A percentile compares a stretch with the other conserved stretches of the same genome.
Evolutionary conservation across 148 eudicot genomes (phyloP).

Genomic region (Rhododendron ferrugineum): DNA sequence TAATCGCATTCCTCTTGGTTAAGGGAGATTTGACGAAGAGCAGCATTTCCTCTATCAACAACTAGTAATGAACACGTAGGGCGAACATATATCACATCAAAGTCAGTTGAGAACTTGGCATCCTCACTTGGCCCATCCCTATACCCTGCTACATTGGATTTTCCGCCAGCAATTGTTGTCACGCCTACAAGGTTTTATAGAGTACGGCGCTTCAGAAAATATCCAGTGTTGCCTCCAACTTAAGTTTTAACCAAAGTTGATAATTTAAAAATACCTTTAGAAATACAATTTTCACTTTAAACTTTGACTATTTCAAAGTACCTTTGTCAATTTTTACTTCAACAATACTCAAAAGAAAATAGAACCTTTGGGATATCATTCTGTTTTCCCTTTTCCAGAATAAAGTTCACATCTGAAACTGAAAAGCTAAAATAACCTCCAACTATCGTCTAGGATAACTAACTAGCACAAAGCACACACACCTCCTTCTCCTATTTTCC

Average conservation of each 20-base stretch:
- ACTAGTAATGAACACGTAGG: conserved; percentile 88
- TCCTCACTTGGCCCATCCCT: conserved; percentile 97
- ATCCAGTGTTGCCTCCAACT: neutral
- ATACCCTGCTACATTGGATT: conserved; percentile 88
- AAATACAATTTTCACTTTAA: neutral
- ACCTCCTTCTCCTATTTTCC: conserved; percentile 98
- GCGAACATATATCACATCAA: conserved; percentile 83
- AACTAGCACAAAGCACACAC: neutral
- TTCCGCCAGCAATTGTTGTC: conserved; percentile 98
- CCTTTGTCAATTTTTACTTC: neutral
- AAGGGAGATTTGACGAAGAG: conserved; percentile 83
- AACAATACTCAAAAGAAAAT: neutral
- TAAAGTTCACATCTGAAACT: neutral
- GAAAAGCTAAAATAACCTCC: neutral
- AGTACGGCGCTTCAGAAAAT: neutral
- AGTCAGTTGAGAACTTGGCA: conserved; percentile 86
- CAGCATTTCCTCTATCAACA: conserved; percentile 93
- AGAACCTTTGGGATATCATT: conserved; percentile 2
- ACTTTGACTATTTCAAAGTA: neutral
- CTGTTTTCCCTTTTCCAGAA: neutral
- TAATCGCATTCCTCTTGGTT: conserved; percentile 76
- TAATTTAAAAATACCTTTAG: neutral
- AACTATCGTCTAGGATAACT: neutral
- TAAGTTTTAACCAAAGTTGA: neutral
- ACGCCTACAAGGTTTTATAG: conserved; percentile 51